A percentile compares a stretch with the other conserved stretches of the same genome.
Conservation (phyloP, 352 stramenopile genomes). For the Phytophthora sojae region DNA sequence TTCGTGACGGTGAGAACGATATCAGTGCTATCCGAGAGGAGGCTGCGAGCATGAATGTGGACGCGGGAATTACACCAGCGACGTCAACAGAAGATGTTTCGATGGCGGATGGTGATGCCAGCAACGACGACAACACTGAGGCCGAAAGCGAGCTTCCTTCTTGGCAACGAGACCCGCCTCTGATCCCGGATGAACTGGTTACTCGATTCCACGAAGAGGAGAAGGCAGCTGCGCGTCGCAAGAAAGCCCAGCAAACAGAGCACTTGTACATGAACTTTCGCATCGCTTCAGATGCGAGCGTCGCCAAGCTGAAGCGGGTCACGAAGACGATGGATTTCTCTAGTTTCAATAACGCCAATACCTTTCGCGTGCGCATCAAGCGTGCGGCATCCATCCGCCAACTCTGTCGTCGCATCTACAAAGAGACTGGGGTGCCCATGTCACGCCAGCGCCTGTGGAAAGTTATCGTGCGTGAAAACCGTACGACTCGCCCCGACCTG, state of each 20-base stretch:
- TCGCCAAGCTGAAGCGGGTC: constrained; percentile 72
- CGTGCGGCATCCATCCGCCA: constrained; percentile 62
- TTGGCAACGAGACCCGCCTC: constrained; percentile 49
- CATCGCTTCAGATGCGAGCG: constrained; percentile 78
- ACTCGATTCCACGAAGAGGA: constrained; percentile 85
- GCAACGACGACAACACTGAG: constrained; percentile 6
- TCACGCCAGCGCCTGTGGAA: constrained; percentile 81
- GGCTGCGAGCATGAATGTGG: neutral
- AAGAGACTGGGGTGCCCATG: constrained; percentile 71
- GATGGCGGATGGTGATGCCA: constrained; percentile 13
- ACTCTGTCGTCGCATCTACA: constrained; percentile 72
- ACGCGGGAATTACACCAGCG: constrained; percentile 8
- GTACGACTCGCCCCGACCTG: constrained; percentile 77
- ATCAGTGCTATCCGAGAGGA: constrained; percentile 60
- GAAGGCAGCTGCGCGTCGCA: constrained; percentile 65
- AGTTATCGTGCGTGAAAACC: constrained; percentile 87
- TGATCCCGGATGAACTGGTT: constrained; percentile 63
- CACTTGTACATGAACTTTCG: constrained; percentile 85
- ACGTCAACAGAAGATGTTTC: constrained; percentile 21
- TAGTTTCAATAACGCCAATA: constrained; percentile 70
- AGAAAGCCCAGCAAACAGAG: constrained; percentile 84
- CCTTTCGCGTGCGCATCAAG: constrained; percentile 72
- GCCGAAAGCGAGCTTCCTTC: constrained; percentile 7
- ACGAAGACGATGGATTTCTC: constrained; percentile 86
- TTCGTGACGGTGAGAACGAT: constrained; percentile 81